Base-by-base conservation (phyloP, 768 basidiomycete species). In the Termitomyces titanicus region DNA sequence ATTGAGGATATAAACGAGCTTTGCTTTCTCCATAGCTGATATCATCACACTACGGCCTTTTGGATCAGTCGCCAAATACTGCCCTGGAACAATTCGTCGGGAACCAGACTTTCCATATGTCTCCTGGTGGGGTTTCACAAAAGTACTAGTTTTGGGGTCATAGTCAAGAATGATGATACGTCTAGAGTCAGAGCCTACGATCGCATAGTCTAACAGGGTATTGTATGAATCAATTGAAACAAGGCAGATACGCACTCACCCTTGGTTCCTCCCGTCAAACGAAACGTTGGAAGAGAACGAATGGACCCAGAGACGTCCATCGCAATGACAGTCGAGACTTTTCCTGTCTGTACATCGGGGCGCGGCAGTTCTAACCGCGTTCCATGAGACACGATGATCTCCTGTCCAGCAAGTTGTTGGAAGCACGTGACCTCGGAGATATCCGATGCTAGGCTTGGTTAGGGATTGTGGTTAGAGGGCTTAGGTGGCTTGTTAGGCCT, bases 131-230 rank as follows among this genome's bases (percentile, higher is more conserved):
- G 98, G 74, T 69, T 95, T 96, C 64, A 89, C 82, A 66, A 98
- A 98, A 57, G 82, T 85, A 60, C 89, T 94, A n/a, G 87, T 90
- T 68, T 88, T 87, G 0, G 93, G 85, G 68, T 98, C 92, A 76
- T 96, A 98, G 72, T 99, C 97, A 57, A 99, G 78, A 64, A 99
- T 97, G 50, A 97, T 78, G 47, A 98, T 89, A 49, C 94, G 85
- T n/a, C 97, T 97, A 22, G 97, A 97, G 75, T 99, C 97, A 17
- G 94, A 97, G 50, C 94, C 93, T 80, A 98, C 79, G 73, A 99
- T 93, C 56, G 94, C 89, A 75, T 98, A 98, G 78, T 99, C 97
- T 99, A 75, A 80, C 79, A 79, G 71, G 66, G 69, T 57, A 64
- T 58, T 61, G 53, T 58, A 70, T 70, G 65, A 79, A 81, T 70